Percentiles rank a stretch among this genome's conserved stretches.
These are phyloP conservation scores for Solanum stenotomum DNA, from an alignment of 257 asterid species.

Conservation along the genomic window DNA sequence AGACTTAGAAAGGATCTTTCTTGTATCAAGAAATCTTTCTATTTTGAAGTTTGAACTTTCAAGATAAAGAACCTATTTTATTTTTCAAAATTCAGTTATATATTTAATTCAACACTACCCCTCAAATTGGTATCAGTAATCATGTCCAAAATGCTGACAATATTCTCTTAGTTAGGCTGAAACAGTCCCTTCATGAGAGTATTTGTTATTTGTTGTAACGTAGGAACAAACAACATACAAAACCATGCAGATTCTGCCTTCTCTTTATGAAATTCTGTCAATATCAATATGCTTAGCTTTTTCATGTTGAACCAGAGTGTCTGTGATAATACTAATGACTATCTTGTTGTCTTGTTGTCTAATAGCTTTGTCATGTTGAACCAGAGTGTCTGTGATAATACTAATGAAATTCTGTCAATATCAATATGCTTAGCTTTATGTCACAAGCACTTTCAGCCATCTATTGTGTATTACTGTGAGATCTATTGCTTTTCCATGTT, in stretches of 20 bases:
- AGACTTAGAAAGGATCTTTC: background rate
- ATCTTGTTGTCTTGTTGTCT: background rate
- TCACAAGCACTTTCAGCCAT: background rate
- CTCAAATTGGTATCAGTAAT: background rate
- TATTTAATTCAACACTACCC: background rate
- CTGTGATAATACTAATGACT: background rate
- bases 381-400: no score
- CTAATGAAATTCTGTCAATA: no score
- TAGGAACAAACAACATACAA: background rate
- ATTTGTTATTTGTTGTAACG: background rate
- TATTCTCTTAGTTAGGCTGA: background rate
- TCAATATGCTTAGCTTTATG: no score
- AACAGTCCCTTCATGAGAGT: background rate
- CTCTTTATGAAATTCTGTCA: background rate
- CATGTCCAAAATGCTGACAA: background rate
- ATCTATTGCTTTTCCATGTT: background rate
- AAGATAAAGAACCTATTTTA: background rate
- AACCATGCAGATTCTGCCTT: background rate
- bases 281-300: background rate
- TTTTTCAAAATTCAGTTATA: background rate
- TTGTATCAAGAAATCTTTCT: background rate
- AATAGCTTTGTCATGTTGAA: no score
- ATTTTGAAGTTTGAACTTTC: background rate
- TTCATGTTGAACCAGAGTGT: background rate
- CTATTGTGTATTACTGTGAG: background rate